A percentile compares a stretch with the other conserved stretches of the same genome.
Evolutionary conservation across 805 yeast genomes (phyloP).

Genomic region (Spathaspora passalidarum): DNA sequence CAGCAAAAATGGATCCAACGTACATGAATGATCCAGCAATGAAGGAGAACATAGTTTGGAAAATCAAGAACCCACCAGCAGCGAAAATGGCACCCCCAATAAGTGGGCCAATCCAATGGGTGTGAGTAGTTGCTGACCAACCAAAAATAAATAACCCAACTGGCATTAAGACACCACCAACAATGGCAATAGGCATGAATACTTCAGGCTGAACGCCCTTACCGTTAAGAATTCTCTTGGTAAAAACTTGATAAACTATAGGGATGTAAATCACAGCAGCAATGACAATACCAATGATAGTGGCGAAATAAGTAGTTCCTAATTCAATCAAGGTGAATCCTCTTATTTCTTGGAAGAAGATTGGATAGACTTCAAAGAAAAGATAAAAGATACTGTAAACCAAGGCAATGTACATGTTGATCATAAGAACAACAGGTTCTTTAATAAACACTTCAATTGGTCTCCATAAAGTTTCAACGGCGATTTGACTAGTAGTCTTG

Average conservation of each 20-base stretch:
- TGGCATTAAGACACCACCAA: conserved; percentile 42
- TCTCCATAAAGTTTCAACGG: conserved; percentile 39
- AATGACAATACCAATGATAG: conserved; percentile 44
- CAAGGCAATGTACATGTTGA: conserved; percentile 50
- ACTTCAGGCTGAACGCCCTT: conserved; percentile 36
- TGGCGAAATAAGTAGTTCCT: conserved; percentile 50
- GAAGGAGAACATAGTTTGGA: conserved; percentile 52
- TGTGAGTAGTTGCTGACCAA: conserved; percentile 41
- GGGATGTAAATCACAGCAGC: conserved; percentile 33
- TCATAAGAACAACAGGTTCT: conserved; percentile 56
- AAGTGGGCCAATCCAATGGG: conserved; percentile 51
- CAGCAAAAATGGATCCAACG: conserved; percentile 59
- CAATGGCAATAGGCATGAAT: conserved; percentile 38
- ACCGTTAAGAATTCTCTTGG: conserved; percentile 19
- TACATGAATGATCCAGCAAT: conserved; percentile 48
- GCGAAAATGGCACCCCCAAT: conserved; percentile 43
- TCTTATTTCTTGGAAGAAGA: conserved; percentile 45
- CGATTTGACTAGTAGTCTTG: conserved; percentile 16
- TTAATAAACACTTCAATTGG: conserved; percentile 46
- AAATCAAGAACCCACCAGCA: conserved; percentile 40
- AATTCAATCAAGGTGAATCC: conserved; percentile 45
- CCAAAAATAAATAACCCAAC: conserved; percentile 45
- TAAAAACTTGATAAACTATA: conserved; percentile 20
- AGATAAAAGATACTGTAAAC: conserved; percentile 52
- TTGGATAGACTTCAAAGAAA: conserved; percentile 63